Base-by-base conservation (phyloP, 2,329 filamentous ascomycete genomes). In the Pseudogymnoascus sp. region DNA sequence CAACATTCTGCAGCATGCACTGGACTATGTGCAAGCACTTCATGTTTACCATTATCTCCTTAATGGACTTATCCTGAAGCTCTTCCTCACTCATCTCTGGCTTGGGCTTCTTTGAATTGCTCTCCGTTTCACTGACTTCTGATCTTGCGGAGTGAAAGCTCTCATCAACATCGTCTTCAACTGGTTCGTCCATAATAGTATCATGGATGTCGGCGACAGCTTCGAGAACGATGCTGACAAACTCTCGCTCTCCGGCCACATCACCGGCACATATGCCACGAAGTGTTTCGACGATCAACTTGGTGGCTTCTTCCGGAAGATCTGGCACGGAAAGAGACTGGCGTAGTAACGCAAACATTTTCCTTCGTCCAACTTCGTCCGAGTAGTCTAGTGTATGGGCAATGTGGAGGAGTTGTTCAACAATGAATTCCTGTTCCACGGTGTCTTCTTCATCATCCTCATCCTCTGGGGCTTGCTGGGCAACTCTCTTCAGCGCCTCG, bases 21-120 rank as follows among this genome's bases (percentile, higher is more conserved):
- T 97, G 91, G 26, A 96, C 93, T 68, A 99, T 97, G 73, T 97
- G 90, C 66, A 99, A 82, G 75, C 95, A 97, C 77, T 97, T 97
- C 85, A 97, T 93, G 79, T 97, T 97, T 74, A 97, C 89, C 79
- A 97, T 87, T 72, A 97, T 95, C 76, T 97, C 92, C 68, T 86
- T 87, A 68, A 97, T 86, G 1, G 90, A 91, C 77, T 93, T 96
- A 56, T 83, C 82, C 68, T 85, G 81, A 8, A 85, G 84, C 66
- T 87, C 85, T 68, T 90, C 88, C 63, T 88, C 86, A 61, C 78
- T 83, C 64, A 83, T 69, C 63, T 80, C 79, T 14, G 74, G 69
- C 59, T 74, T 77, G 11, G 72, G 72, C 33, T 75, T 75, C 69
- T 79, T 80, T 65, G 68, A 71, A 21, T 79, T 81, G 24, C 82